Percentiles rank a stretch among this genome's conserved stretches.
phyloP scores from a whole-genome alignment of 2,329 filamentous ascomycete species.

The Fusarium oxysporum region DNA sequence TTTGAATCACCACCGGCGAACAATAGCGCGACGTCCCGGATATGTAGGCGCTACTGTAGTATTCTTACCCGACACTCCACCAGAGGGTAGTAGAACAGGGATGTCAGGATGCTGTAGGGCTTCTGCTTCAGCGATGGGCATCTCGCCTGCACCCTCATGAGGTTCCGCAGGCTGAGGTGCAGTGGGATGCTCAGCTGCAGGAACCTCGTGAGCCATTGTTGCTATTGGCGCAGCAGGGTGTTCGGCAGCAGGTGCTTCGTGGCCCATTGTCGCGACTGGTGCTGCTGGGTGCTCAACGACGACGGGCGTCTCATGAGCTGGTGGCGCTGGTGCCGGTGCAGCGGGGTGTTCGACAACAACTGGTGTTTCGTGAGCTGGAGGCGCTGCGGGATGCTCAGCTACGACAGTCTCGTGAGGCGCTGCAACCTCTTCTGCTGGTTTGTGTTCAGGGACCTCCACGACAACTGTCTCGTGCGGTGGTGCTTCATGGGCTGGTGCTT shows the following conservation, averaged over 20 bases:
- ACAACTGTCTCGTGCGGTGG: not conserved
- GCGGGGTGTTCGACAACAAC: not conserved
- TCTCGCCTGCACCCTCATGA: not conserved
- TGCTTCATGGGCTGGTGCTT: not conserved
- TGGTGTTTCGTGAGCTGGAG: not conserved
- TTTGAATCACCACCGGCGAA: constrained; percentile 12
- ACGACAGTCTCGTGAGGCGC: not conserved
- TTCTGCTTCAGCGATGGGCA: constrained; percentile 11
- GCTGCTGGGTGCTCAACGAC: not conserved
- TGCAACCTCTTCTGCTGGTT: not conserved
- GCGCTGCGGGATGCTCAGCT: not conserved
- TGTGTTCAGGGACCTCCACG: not conserved
- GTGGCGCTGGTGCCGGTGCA: not conserved
- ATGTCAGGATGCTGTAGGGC: constrained; percentile 3
- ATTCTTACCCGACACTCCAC: constrained; percentile 3
- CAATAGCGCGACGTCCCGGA: constrained; percentile 13
- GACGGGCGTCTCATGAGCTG: not conserved
- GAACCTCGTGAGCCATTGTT: not conserved
- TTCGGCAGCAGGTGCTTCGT: not conserved
- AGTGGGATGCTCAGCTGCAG: not conserved
- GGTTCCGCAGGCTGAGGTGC: not conserved
- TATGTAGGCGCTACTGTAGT: constrained; percentile 1
- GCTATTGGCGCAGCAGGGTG: not conserved
- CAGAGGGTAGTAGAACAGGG: constrained; percentile 2
- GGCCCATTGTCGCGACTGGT: not conserved